Base-by-base conservation (phyloP, 768 basidiomycete genomes). In the Grammothele lineata region DNA sequence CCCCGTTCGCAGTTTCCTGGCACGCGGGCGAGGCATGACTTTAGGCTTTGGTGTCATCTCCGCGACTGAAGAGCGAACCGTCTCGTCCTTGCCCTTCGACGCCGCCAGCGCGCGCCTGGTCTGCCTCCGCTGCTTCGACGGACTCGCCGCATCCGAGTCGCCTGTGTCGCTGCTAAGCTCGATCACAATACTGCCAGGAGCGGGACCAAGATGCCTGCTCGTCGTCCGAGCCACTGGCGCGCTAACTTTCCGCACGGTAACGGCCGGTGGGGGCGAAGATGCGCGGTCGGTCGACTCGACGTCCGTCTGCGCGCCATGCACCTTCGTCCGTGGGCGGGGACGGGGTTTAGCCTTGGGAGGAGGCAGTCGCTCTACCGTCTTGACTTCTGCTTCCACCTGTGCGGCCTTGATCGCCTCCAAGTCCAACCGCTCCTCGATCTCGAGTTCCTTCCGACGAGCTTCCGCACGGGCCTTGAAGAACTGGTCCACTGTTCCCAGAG, bases 381-480 rank as follows among this genome's bases (percentile, higher is more conserved):
- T 14, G 8, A 30, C 27, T 17, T 17, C 35, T 8, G 34, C 17
- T 37, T 23, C 23, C 35, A 18, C 43, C 27, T 30, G 27, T 7
- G 27, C 27, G 27, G 14, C 8, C 27, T 7, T 14, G 27, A 7
- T 14, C 14, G 44, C 43, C 17, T 51, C 53, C 37, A 45, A 55
- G 18, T 57, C 54, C 11, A 43, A 26, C 9, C 52, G 38, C 41
- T 74, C 74, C 55, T 74, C 71, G 21, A 67, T 66, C 22, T 66
- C 69, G 1, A 74, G 58, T 44, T 75, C 67, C 53, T 63, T 69
- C 18, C 72, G 60, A 40, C 75, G 62, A 7, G 53, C 62, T 30
- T 61, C 53, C 0, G 76, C 75, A 3, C 75, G 68, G 48, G 74
- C 69, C 62, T 66, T 68, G 36, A 75, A 67, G 17, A 75, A 72